Evolutionary conservation across 2,329 filamentous ascomycete species (phyloP), one percentile per base, ranked within the genome.

Genomic region (Pyrenochaeta sp.): DNA sequence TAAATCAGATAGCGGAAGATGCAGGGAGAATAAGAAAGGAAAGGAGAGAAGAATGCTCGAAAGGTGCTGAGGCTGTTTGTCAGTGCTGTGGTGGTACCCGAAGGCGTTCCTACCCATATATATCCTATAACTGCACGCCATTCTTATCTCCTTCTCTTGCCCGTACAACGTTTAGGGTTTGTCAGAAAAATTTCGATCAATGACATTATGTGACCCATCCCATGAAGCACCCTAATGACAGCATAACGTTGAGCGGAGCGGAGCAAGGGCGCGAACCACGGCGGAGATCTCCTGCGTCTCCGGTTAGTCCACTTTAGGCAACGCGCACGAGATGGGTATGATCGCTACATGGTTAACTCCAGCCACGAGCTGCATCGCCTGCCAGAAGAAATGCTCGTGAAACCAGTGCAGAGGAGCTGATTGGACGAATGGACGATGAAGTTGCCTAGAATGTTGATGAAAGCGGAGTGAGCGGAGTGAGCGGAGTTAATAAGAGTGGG

Each of bases 81-180:
- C 40, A 13, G 44, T 19, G 27, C n/a, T 32, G 28, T 34, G 45
- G 45, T 47, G 30, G 27, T 47, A 47, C 45, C 45, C 45, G 28
- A 47, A 22, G 45, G 28, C 28, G n/a, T 47, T 34, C 27, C 27
- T 15, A 32, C 12, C 28, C 28, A 32, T 34, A 34, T 47, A 47
- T 47, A 22, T 6, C n/a, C 25, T 9, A 34, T 47, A 10, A 9
- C 19, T 34, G 24, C 24, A 28, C 44, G 12, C 28, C 15, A 13
- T 47, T 19, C n/a, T 36, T 47, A 47, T 34, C 28, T 47, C 13
- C 45, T 34, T 24, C 45, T 47, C 28, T 47, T 30, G 13, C 28
- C 13, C 15, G n/a, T 10, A 5, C n/a, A 32, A 12, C 28, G 19
- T 10, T 32, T 4, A 13, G 12, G 22, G 3, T 47, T 34, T 34